phyloP scores from a whole-genome alignment of 768 basidiomycete genomes.

The Tephrocybe sp. region DNA sequence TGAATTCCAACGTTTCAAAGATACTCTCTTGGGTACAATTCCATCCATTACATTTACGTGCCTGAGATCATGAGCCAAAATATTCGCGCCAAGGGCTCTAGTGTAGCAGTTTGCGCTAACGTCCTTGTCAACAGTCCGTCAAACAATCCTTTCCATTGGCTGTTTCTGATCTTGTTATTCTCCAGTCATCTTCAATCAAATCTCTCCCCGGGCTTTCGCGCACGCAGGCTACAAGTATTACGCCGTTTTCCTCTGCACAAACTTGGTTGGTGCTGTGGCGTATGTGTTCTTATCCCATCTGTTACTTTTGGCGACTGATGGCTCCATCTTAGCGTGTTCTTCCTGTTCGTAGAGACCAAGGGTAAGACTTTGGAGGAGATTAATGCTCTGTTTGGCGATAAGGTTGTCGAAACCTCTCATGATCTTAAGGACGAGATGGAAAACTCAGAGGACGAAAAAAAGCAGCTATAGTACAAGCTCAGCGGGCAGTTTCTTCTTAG shows the following conservation, averaged over 20 bases:
- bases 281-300: constrained; percentile 1
- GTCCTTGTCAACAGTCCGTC: constrained; percentile 5
- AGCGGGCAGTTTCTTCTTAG: no score
- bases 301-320: background rate
- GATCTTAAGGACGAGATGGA: no score
- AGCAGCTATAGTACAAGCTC: no score
- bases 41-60: constrained; percentile 5
- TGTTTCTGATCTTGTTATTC: background rate
- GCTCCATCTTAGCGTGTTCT: constrained; percentile 1
- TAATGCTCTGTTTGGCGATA: constrained; percentile 35
- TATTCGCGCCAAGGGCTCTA: constrained; percentile 10
- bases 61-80: constrained; percentile 13
- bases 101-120: constrained; percentile 6
- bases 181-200: constrained; percentile 7
- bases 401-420: background rate
- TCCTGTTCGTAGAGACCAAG: constrained; percentile 4
- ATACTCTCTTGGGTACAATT: constrained; percentile 7
- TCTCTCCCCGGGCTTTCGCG: constrained; percentile 8
- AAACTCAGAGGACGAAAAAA: no score
- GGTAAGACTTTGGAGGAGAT: constrained; percentile 6
- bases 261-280: constrained; percentile 6
- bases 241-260: constrained; percentile 8
- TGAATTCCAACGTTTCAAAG: background rate
- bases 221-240: constrained; percentile 12
- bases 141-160: no score